These are phyloP conservation scores for Aspergillus ibericus DNA, from an alignment of 2,329 filamentous ascomycete genomes.

Conservation along the genomic window DNA sequence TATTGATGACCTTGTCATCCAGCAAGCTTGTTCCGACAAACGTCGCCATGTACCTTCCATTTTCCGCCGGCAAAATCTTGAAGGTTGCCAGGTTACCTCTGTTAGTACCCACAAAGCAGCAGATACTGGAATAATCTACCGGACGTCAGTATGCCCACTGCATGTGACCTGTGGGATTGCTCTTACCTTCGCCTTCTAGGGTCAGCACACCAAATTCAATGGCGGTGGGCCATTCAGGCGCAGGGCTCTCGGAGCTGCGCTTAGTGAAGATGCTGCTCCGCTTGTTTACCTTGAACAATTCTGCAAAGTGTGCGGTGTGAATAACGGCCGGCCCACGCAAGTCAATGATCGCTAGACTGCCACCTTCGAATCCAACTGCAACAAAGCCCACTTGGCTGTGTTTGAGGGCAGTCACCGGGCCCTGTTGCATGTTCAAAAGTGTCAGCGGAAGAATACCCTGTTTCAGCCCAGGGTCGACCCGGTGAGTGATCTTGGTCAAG, in stretches of 20 bases:
- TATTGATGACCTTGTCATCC: constrained; percentile 69
- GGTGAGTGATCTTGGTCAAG: constrained; percentile 70
- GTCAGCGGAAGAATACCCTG: constrained; percentile 79
- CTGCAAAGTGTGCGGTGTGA: constrained; percentile 68
- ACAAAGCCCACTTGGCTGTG: constrained; percentile 94
- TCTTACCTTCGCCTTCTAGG: constrained; percentile 74
- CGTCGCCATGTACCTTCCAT: constrained; percentile 69
- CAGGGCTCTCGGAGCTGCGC: constrained; percentile 49
- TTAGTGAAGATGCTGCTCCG: constrained; percentile 67
- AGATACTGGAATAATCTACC: constrained; percentile 83
- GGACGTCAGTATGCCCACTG: constrained; percentile 24
- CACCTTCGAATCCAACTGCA: constrained; percentile 79
- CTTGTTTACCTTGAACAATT: constrained; percentile 76
- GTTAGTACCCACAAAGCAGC: constrained; percentile 87
- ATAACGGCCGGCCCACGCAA: constrained; percentile 84
- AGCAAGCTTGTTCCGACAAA: constrained; percentile 67
- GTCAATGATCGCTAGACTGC: constrained; percentile 79
- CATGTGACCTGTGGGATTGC: background rate
- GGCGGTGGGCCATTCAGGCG: constrained; percentile 71
- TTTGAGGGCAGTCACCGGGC: constrained; percentile 73
- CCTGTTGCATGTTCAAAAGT: constrained; percentile 80
- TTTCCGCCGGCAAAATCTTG: constrained; percentile 75
- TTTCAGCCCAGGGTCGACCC: constrained; percentile 71
- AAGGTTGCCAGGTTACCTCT: constrained; percentile 82
- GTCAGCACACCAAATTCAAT: constrained; percentile 94